Percentiles rank a stretch among this genome's conserved stretches.
Evolutionary conservation across 495 filamentous ascomycete genomes (phyloP).

Genomic region (Entonaema liquescens): DNA sequence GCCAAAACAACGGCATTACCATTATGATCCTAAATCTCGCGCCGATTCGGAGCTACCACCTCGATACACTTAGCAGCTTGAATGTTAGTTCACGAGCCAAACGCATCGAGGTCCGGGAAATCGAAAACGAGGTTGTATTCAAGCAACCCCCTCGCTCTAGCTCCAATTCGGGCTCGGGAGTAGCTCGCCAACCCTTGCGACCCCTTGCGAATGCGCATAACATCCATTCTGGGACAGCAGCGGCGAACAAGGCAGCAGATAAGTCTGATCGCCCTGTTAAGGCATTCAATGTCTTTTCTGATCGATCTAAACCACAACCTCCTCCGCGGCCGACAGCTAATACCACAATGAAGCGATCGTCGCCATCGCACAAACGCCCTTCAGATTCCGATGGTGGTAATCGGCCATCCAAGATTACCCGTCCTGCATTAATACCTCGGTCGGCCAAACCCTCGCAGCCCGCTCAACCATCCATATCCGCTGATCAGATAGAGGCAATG

Average conservation of each 20-base stretch:
- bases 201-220: conserved; percentile 75
- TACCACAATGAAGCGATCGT: conserved; percentile 48
- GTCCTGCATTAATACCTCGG: conserved; percentile 44
- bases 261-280: conserved; percentile 78
- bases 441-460: conserved; percentile 51
- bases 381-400: conserved; percentile 50
- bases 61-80: conserved; percentile 91
- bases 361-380: conserved; percentile 54
- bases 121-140: conserved; percentile 91
- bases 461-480: conserved; percentile 62
- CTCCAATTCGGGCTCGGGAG: conserved; percentile 55
- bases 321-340: conserved; percentile 43
- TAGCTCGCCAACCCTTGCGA: conserved; percentile 78
- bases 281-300: conserved; percentile 83
- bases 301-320: conserved; percentile 63
- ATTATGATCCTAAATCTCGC: conserved; percentile 98
- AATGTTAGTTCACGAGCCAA: conserved; percentile 97
- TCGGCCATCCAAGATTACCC: conserved; percentile 54
- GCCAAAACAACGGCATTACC: conserved; percentile 94
- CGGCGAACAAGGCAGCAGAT: conserved; percentile 53
- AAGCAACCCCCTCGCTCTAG: conserved; percentile 70
- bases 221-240: conserved; percentile 55
- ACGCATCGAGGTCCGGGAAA: conserved; percentile 93
- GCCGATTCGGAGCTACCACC: conserved; percentile 83
- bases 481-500: conserved; percentile 86